Evolutionary conservation across 73 alveolate genomes (phyloP).

Genomic region (Uronychia setigera): DNA sequence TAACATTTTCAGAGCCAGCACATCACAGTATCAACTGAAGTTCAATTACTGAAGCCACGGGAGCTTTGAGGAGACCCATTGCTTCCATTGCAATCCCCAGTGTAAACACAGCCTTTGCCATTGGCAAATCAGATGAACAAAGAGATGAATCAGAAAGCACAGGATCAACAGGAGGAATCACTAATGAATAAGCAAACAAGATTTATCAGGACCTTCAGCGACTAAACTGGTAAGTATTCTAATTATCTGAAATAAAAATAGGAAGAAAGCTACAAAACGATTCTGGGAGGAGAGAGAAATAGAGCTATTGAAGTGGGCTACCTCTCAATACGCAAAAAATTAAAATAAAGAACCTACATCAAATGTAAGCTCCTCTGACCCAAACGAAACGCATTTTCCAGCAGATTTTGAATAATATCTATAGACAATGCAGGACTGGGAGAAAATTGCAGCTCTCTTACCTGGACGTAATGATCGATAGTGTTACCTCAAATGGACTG

Average conservation of each 20-base stretch:
- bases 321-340: slow-evolving; percentile 26
- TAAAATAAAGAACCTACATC: slow-evolving; percentile 6
- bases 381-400: background rate
- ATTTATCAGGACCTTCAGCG: slow-evolving; percentile 13
- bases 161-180: slow-evolving; percentile 1
- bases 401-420: no score
- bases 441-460: slow-evolving; percentile 37
- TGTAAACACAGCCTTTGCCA: background rate
- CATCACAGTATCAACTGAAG: background rate
- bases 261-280: slow-evolving; percentile 44
- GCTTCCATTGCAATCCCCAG: background rate
- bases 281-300: slow-evolving; percentile 44
- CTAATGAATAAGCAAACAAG: slow-evolving; percentile 36
- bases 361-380: background rate
- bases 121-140: background rate
- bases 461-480: slow-evolving; percentile 51
- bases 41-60: background rate
- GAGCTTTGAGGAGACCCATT: background rate
- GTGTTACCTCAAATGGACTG: slow-evolving; percentile 47
- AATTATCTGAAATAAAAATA: background rate
- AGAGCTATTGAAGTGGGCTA: slow-evolving; percentile 42
- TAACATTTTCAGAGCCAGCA: background rate
- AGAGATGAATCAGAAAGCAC: background rate
- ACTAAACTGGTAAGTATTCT: background rate
- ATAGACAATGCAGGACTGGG: slow-evolving; percentile 43